Percentiles rank a stretch among this genome's conserved stretches.
These are phyloP conservation scores for Tolypocladium guangdongense DNA, from an alignment of 2,329 filamentous ascomycete species.

Conservation along the genomic window DNA sequence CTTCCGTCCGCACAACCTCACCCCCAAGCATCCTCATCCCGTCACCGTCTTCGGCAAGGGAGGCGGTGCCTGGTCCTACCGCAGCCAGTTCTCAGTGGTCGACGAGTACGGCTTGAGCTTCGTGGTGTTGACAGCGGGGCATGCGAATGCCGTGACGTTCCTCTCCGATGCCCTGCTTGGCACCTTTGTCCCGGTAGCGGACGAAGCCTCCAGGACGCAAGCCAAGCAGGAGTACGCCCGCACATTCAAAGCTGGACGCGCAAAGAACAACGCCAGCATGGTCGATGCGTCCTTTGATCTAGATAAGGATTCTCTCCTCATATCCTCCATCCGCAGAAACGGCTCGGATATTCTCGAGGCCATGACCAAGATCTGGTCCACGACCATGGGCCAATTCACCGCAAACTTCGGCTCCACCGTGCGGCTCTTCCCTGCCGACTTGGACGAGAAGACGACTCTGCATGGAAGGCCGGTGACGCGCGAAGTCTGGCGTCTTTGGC, in stretches of 20 bases:
- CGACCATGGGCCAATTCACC: slow-evolving; percentile 13
- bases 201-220: slow-evolving; percentile 16
- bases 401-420: slow-evolving; percentile 8
- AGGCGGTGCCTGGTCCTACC: slow-evolving; percentile 22
- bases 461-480: slow-evolving; percentile 4
- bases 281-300: slow-evolving; percentile 10
- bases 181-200: slow-evolving; percentile 15
- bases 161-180: slow-evolving; percentile 17
- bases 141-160: slow-evolving; percentile 13
- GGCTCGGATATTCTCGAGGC: slow-evolving; percentile 9
- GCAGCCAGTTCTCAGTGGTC: slow-evolving; percentile 21
- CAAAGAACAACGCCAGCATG: neutral
- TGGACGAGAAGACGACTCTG: slow-evolving; percentile 4
- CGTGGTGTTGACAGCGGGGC: slow-evolving; percentile 20
- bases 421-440: slow-evolving; percentile 15
- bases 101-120: slow-evolving; percentile 24
- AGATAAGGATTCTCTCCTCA: slow-evolving; percentile 13
- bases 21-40: slow-evolving; percentile 15
- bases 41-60: slow-evolving; percentile 23
- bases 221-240: slow-evolving; percentile 10
- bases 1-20: slow-evolving; percentile 14
- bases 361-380: slow-evolving; percentile 11
- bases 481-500: slow-evolving; percentile 19
- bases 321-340: slow-evolving; percentile 12
- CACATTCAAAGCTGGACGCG: neutral